phyloP scores from a whole-genome alignment of 2,329 filamentous ascomycete genomes.

The Diaporthe vaccinii region DNA sequence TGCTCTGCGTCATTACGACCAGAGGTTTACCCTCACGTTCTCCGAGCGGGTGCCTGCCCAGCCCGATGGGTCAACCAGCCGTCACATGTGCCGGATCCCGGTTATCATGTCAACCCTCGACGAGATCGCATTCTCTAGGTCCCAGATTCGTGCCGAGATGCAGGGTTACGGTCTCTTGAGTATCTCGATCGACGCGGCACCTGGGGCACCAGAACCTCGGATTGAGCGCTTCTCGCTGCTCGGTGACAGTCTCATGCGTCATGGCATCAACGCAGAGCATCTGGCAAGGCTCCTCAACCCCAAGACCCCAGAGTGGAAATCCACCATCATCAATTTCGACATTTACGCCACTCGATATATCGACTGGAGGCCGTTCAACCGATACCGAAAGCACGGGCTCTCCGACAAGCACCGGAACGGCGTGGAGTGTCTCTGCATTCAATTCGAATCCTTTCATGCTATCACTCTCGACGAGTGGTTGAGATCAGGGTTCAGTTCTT shows the following conservation, averaged over 20 bases:
- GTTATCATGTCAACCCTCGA: background rate
- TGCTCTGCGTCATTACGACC: background rate
- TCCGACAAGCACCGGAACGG: too few relatives aligned
- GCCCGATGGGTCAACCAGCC: too few relatives aligned
- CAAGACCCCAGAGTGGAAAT: too few relatives aligned
- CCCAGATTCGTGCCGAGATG: background rate
- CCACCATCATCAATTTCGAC: too few relatives aligned
- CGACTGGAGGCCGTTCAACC: background rate
- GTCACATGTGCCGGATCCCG: background rate
- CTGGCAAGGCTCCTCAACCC: background rate
- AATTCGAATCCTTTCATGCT: too few relatives aligned
- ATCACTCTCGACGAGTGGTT: too few relatives aligned
- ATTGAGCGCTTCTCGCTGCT: background rate
- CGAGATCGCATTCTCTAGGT: background rate
- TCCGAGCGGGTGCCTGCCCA: background rate
- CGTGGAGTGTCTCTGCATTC: too few relatives aligned
- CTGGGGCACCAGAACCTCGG: background rate
- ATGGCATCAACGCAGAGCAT: background rate
- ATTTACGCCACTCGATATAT: background rate
- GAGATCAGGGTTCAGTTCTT: too few relatives aligned
- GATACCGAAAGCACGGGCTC: too few relatives aligned
- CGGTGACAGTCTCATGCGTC: background rate
- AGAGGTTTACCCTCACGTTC: background rate
- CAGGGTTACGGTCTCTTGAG: fast-evolving
- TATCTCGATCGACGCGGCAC: background rate